Percentiles rank a stretch among this genome's conserved stretches.
Conservation (phyloP, 2,329 filamentous ascomycete species). For the Chaetomiaceae sp. region DNA sequence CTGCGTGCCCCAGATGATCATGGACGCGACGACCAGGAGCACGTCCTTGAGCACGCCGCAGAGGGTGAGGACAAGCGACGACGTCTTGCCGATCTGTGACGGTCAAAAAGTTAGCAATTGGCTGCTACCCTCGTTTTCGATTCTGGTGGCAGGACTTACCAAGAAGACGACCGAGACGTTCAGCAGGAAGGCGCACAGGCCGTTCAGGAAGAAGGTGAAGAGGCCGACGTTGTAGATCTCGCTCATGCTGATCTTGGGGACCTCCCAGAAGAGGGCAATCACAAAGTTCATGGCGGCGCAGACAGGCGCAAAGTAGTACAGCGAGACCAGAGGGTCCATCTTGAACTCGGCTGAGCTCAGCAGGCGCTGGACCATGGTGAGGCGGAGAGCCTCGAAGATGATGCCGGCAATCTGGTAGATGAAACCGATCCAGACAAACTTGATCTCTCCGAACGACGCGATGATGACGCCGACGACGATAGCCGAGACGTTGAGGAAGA, state of each 20-base stretch:
- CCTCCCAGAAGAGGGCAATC: constrained; percentile 68
- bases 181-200: constrained; percentile 70
- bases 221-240: constrained; percentile 71
- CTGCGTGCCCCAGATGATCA: constrained; percentile 75
- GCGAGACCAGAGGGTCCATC: constrained; percentile 84
- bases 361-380: constrained; percentile 79
- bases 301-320: constrained; percentile 85
- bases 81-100: constrained; percentile 78
- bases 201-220: constrained; percentile 69
- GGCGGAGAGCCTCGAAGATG: constrained; percentile 73
- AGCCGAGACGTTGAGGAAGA: constrained; percentile 86
- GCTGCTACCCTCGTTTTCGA: neutral
- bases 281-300: constrained; percentile 77
- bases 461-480: constrained; percentile 95
- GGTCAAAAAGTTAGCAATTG: constrained; percentile 26
- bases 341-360: constrained; percentile 81
- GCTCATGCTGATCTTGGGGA: constrained; percentile 62
- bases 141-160: constrained; percentile 48
- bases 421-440: constrained; percentile 78
- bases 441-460: constrained; percentile 91
- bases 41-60: constrained; percentile 88
- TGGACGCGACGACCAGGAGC: constrained; percentile 71
- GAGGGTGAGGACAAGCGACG: constrained; percentile 77
- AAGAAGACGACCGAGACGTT: constrained; percentile 84
- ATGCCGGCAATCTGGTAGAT: constrained; percentile 75